Base-by-base conservation (phyloP, 2,329 filamentous ascomycete genomes). In the Paracoccidioides lutzii region DNA sequence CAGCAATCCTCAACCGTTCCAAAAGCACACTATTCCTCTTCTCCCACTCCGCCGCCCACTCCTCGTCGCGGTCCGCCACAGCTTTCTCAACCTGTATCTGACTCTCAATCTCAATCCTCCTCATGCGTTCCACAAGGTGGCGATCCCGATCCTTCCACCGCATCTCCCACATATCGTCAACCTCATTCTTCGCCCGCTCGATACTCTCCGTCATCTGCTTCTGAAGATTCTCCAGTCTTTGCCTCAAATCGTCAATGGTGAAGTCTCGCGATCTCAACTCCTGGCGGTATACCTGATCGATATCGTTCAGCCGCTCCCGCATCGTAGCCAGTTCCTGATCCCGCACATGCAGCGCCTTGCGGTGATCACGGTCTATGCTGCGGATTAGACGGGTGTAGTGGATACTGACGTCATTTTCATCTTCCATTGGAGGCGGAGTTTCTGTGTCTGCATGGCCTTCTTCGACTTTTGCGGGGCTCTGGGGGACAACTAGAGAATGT, bases 131-230 rank as follows among this genome's bases (percentile, higher is more conserved):
- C 30, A 57, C 57, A 12, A 64, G 56, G 48, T 67, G 60, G 30
- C 55, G 57, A 43, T 66, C 64, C 2, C 66, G 63, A 50, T 70
- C 64, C 46, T 66, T 68, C 69, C 68, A 71, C 32, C 67, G 53
- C 10, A 51, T 58, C 56, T 70, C 66, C 69, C 68, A 71, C 30
- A 64, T 44, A 54, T 69, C 67, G 54, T 71, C 68, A 3, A 70
- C 63, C 43, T 65, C 60, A 55, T 69, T 62, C 38, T 63, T 57
- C 15, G 67, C 66, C 52, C 60, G 65, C 55, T 71, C 66, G 10
- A 69, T 57, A 41, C 57, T 58, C 3, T 35, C 54, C 35, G 65
- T 58, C 40, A 64, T 55, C 50, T 59, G 57, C 52, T 62, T 62
- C 38, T 66, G 59, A 40, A 66, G 46, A 50, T 57, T 57, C 28